phyloP scores from a whole-genome alignment of 2,329 filamentous ascomycete species.

The Tolypocladium inflatum region DNA sequence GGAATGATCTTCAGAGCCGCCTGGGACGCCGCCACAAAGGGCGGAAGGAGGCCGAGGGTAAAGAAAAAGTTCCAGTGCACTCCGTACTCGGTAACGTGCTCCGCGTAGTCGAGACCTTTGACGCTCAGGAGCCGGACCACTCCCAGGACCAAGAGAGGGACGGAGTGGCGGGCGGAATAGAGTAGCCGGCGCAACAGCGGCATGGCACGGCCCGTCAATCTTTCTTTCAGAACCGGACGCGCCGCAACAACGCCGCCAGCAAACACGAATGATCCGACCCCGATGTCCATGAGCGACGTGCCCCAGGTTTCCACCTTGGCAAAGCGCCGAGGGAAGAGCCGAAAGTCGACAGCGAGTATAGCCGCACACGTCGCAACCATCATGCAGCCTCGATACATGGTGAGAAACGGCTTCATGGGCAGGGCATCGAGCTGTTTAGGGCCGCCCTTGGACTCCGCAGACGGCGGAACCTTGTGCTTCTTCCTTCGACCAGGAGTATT shows the following conservation, averaged over 20 bases:
- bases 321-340: conserved; percentile 84
- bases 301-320: conserved; percentile 99
- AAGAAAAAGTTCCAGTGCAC: conserved; percentile 99
- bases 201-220: conserved; percentile 37
- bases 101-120: conserved; percentile 90
- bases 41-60: conserved; percentile 79
- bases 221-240: conserved; percentile 65
- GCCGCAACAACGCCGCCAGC: conserved; percentile 86
- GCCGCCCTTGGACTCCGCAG: conserved; percentile 25
- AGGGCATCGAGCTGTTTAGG: conserved; percentile 33
- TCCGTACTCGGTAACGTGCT: conserved; percentile 95
- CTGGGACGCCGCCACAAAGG: conserved; percentile 79
- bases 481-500: conserved; percentile 26
- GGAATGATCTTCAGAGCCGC: conserved; percentile 59
- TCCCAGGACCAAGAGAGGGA: conserved; percentile 74
- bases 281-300: conserved; percentile 96
- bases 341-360: conserved; percentile 96
- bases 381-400: conserved; percentile 84
- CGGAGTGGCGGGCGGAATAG: conserved; percentile 64
- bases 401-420: conserved; percentile 85
- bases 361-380: conserved; percentile 81
- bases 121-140: conserved; percentile 76
- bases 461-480: conserved; percentile 37
- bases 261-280: conserved; percentile 96
- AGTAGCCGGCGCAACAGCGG: conserved; percentile 50